A percentile compares a stretch with the other conserved stretches of the same genome.
phyloP scores from a whole-genome alignment of 2,329 filamentous ascomycete genomes.

The Ascochyta clinopodiicola region DNA sequence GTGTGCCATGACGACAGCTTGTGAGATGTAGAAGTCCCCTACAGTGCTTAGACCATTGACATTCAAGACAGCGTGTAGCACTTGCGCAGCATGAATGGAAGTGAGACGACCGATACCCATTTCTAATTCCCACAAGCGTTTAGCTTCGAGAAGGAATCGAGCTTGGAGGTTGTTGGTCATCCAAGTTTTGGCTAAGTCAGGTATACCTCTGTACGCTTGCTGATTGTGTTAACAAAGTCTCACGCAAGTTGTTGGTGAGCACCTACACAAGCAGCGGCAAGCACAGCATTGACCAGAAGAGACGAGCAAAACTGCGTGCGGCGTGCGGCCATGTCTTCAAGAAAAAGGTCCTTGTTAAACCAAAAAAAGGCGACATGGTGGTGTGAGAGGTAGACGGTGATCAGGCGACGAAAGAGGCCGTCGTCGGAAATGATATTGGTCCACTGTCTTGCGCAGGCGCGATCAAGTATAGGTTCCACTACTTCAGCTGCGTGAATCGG shows the following conservation, averaged over 20 bases:
- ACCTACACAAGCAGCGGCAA: slow-evolving; percentile 32
- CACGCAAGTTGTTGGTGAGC: neutral
- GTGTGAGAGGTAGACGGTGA: slow-evolving; percentile 20
- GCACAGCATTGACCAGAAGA: slow-evolving; percentile 28
- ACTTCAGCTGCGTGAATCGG: slow-evolving; percentile 25
- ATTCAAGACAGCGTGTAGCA: slow-evolving; percentile 3
- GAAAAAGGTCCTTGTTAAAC: slow-evolving; percentile 28
- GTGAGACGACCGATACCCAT: slow-evolving; percentile 18
- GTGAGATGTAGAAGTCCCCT: slow-evolving; percentile 16
- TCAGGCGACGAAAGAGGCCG: slow-evolving; percentile 20
- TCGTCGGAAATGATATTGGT: slow-evolving; percentile 27
- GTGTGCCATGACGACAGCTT: slow-evolving; percentile 22
- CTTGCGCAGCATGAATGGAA: slow-evolving; percentile 23
- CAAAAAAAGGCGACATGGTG: slow-evolving; percentile 18
- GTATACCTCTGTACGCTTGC: slow-evolving; percentile 16
- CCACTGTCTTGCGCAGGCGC: slow-evolving; percentile 22
- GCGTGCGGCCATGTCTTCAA: slow-evolving; percentile 26
- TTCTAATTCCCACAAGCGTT: slow-evolving; percentile 28
- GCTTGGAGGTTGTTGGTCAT: slow-evolving; percentile 23
- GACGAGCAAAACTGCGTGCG: slow-evolving; percentile 22
- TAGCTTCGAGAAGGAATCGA: slow-evolving; percentile 30
- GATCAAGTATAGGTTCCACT: slow-evolving; percentile 22
- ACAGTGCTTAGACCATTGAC: slow-evolving; percentile 15
- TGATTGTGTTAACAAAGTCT: slow-evolving; percentile 3
- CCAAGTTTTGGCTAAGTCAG: slow-evolving; percentile 17